Base-by-base conservation (phyloP, 495 filamentous ascomycete species). In the Penicillium samsonianum region DNA sequence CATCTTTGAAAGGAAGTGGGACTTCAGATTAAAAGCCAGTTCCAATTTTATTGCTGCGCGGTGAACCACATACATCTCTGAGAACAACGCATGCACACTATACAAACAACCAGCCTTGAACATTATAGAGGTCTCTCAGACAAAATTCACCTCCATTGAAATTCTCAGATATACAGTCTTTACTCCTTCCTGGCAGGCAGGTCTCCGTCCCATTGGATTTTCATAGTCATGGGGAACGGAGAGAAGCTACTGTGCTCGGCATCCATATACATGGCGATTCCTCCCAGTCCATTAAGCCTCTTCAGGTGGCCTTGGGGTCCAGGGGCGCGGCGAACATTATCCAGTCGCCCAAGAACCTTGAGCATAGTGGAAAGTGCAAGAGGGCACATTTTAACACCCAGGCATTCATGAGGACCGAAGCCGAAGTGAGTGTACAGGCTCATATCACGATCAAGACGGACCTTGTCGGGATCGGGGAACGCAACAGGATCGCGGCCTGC, bases 251-350 rank as follows among this genome's bases (percentile, higher is more conserved):
- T 87, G 67, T 87, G 84, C 64, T 92, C 84, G 52, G 87, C 82
- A 41, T 82, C 81, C 80, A 93, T 81, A 54, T 91, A 92, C 51
- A 84, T 74, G 14, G 81, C 80, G 52, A 82, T 79, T 0, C 81
- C 86, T 16, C 79, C 83, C 1, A 77, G 73, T 9, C 74, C 77
- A 0, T 73, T 62, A 5, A 91, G 71, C 66, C 79, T 86, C 75
- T 91, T 92, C 54, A 92, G 65, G 54, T 84, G 71, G 1, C 90
- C 90, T 72, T 88, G 84, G 5, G 77, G 70, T 0, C 89, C 89
- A 0, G 82, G 77, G 0, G 84, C 84, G 45, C 86, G 82, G 10
- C 85, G 78, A 11, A 92, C 64, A 12, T 80, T 80, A 50, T 82
- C 73, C 55, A 84, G 54, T 31, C 76, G 71, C 22, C 80, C 80